Percentiles rank a stretch among this genome's conserved stretches.
These are phyloP conservation scores for Botryosphaeria agaves DNA, from an alignment of 2,329 filamentous ascomycete species.

Conservation along the genomic window DNA sequence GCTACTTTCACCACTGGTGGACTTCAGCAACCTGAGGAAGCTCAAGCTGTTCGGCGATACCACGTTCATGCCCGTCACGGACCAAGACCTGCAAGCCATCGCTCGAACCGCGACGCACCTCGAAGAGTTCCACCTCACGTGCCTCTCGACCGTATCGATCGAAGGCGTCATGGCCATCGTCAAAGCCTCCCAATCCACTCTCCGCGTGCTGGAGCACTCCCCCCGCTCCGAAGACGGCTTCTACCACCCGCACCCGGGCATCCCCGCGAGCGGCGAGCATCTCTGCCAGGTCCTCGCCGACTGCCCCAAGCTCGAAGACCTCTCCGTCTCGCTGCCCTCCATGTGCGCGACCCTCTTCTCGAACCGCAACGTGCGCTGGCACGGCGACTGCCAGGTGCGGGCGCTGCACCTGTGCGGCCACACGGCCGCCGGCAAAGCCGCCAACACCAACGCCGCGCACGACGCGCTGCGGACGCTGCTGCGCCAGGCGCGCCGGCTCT, in stretches of 20 bases:
- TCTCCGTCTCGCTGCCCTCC: constrained; percentile 30
- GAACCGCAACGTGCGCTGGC: constrained; percentile 25
- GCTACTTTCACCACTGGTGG: constrained; percentile 23
- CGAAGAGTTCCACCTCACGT: constrained; percentile 35
- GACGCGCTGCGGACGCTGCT: constrained; percentile 22
- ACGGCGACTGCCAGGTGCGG: constrained; percentile 30
- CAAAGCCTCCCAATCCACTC: constrained; percentile 27
- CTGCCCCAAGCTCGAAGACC: constrained; percentile 28
- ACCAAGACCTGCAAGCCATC: constrained; percentile 31
- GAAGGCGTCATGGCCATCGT: constrained; percentile 34
- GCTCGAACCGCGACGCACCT: constrained; percentile 32
- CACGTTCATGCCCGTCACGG: constrained; percentile 32
- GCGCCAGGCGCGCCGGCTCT: constrained; percentile 22
- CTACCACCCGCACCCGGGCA: constrained; percentile 31
- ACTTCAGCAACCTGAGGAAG: constrained; percentile 31
- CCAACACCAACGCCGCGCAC: constrained; percentile 15
- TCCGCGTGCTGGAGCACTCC: constrained; percentile 34
- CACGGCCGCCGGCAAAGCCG: constrained; percentile 15
- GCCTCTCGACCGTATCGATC: constrained; percentile 34
- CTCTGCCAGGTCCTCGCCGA: constrained; percentile 28
- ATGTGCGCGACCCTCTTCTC: constrained; percentile 29
- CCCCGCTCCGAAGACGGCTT: constrained; percentile 34
- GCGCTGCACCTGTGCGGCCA: constrained; percentile 29
- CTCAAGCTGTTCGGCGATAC: constrained; percentile 38
- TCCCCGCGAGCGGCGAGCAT: constrained; percentile 23